These are phyloP conservation scores for Rubroshorea leprosula DNA, from an alignment of 345 rosid genomes.

Conservation along the genomic window DNA sequence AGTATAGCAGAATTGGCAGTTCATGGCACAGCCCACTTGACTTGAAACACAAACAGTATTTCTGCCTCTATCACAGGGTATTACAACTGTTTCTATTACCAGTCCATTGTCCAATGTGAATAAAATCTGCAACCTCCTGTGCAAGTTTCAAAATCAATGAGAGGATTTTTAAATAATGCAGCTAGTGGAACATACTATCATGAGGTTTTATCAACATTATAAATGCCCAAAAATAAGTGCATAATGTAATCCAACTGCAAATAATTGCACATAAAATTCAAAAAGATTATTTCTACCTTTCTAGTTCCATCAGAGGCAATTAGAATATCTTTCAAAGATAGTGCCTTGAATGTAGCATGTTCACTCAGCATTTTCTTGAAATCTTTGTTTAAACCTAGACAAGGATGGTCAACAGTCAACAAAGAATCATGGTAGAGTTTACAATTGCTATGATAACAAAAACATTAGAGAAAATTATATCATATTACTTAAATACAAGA, in stretches of 20 bases:
- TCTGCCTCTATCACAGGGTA: conserved; percentile 86
- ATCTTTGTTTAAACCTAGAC: conserved; percentile 76
- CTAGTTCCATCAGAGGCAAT: conserved; percentile 82
- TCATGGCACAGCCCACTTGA: conserved; percentile 94
- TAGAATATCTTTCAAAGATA: conserved; percentile 58
- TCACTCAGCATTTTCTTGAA: conserved; percentile 68
- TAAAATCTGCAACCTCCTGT: conserved; percentile 92
- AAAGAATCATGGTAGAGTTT: not conserved
- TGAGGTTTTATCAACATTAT: not conserved
- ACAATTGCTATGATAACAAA: too few species aligned
- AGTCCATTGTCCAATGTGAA: conserved; percentile 76
- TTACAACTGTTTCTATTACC: conserved; percentile 73
- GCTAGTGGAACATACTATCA: not conserved
- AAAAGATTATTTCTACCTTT: conserved; percentile 46
- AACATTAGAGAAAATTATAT: too few species aligned
- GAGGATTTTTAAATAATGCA: conserved; percentile 34
- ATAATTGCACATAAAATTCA: not conserved
- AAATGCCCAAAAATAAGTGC: not conserved
- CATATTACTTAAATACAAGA: too few species aligned
- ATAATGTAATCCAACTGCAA: not conserved
- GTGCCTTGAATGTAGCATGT: conserved; percentile 57
- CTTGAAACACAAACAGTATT: conserved; percentile 91
- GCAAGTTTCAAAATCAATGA: conserved; percentile 62
- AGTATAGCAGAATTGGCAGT: conserved; percentile 93
- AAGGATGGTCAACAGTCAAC: not conserved